Evolutionary conservation across 768 basidiomycete genomes (phyloP), one percentile per base, ranked within the genome.

Genomic region (Tulasnella sp.): DNA sequence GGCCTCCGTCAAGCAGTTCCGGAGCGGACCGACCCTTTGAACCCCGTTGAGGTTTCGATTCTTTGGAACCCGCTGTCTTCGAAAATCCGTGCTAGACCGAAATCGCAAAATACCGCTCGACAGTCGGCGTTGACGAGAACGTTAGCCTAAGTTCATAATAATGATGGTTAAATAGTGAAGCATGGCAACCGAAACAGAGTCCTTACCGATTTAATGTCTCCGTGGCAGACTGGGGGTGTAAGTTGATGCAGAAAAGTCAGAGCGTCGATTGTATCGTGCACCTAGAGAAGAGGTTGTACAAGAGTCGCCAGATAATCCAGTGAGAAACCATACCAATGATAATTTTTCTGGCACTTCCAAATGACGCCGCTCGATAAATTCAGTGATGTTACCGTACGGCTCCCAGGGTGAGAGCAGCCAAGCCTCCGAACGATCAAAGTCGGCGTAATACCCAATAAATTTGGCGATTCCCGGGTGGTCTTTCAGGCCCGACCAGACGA

Each of bases 1-100:
- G 42, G 14, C 22, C 38, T 1, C 71, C 71, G 15, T 72, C 71
- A 15, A 72, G 71, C 19, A 72, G 29, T 17, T 72, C 71, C 15
- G 71, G 71, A 72, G 17, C 39, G 37, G 37, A 72, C 42, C 7
- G 71, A 72, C n/a, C 71, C 71, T 45, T 72, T 72, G 71, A 72
- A 72, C 2, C 71, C 71, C 12, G 25, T 40, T 17, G 71, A 40
- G 15, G 71, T 72, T 15, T 39, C 42, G 19, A 72, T 19, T 22
- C 37, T 9, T 3, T 39, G 14, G 71, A 31, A 31, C 11, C 39
- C 29, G 37, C 31, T 40, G 14, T 72, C 71, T 22, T 39, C 71
- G 34, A 36, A 31, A 15, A 37, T 8, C 38, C 39, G 31, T 6
- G 71, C 42, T 22, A 72, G 42, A 9, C 71, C 71, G 38, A 72